Evolutionary conservation across 371 early-diverging fungal genomes (phyloP), one percentile per base, ranked within the genome.

Genomic region (Paraphysoderma sedebokerense): DNA sequence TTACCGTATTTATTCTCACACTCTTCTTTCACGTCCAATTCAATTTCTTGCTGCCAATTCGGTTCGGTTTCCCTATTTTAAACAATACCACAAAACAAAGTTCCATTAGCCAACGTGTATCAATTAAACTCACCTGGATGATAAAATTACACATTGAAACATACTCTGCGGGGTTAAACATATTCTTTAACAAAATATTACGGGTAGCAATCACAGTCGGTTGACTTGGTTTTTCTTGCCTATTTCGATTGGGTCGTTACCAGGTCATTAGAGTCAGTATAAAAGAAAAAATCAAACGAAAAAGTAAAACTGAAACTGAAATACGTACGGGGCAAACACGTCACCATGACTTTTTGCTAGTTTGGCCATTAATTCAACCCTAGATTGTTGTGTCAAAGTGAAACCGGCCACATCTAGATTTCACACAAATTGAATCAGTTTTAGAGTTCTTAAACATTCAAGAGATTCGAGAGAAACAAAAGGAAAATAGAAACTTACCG

Each of bases 121-220:
- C 38, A 3, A 27, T 20, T 22, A 7, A 41, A 1, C 37, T 41
- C 27, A 22, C 41, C 17, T 15, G 32, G 15, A 22, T 24, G 26
- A 17, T 8, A 6, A 26, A 17, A 44, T 26, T 17, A 17, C 12
- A 29, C 11, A 34, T 28, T 7, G 11, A 23, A 6, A 66, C 78
- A 61, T 77, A 85, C 82, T 87, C 85, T 32, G 63, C 76, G 17
- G 90, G 89, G 42, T 90, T 76, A 55, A 91, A 92, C 92, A 92
- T 90, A 52, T 92, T 88, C 50, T 76, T 79, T 53, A 95, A 60
- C 58, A 85, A 60, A n/a, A 87, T 63, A 44, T 74, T 6, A 6
- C 20, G 9, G 36, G 20, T 24, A n/a, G 48, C 37, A 31, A 63
- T 42, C 26, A 54, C n/a, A n/a, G n/a, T n/a, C n/a, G n/a, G n/a